These are phyloP conservation scores for Cladosporium velox DNA, from an alignment of 2,329 filamentous ascomycete species.

Conservation along the genomic window DNA sequence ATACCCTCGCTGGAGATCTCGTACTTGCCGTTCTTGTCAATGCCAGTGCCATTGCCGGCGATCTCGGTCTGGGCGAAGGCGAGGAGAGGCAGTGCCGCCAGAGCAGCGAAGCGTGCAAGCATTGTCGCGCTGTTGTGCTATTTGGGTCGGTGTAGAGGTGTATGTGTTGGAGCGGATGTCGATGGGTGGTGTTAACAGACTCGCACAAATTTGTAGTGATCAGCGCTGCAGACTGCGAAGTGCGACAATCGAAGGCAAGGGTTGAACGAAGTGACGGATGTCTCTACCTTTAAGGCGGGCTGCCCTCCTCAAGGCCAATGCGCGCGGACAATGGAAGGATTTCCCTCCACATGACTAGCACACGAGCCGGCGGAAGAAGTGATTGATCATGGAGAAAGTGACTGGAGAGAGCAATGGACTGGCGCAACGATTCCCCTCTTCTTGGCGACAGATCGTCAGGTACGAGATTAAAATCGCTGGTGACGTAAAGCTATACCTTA, in stretches of 20 bases:
- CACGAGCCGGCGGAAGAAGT: conserved; percentile 13
- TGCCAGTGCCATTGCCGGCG: conserved; percentile 29
- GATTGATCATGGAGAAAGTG: not conserved
- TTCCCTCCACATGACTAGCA: conserved; percentile 9
- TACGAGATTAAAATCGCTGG: not conserved
- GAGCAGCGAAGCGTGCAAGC: conserved; percentile 20
- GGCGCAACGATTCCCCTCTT: conserved; percentile 12
- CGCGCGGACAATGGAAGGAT: conserved; percentile 1
- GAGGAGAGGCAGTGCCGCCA: conserved; percentile 28
- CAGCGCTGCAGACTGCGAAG: not conserved
- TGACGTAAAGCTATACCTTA: conserved; percentile 16
- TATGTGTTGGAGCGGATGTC: not conserved
- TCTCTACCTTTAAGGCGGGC: conserved; percentile 14
- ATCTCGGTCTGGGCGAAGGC: conserved; percentile 21
- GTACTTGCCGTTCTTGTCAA: conserved; percentile 60
- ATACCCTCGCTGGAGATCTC: conserved; percentile 69
- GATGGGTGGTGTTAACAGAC: not conserved
- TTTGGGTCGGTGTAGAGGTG: not conserved
- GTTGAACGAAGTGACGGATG: not conserved
- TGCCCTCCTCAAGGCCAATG: not conserved
- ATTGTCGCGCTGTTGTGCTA: conserved; percentile 4
- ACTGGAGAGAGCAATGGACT: conserved; percentile 5
- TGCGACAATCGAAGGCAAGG: conserved; percentile 11
- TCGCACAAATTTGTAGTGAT: not conserved
- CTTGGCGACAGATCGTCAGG: conserved; percentile 14